A percentile compares a stretch with the other conserved stretches of the same genome.
These are phyloP conservation scores for Xylaria sp. DNA, from an alignment of 2,329 filamentous ascomycete genomes.

Conservation along the genomic window DNA sequence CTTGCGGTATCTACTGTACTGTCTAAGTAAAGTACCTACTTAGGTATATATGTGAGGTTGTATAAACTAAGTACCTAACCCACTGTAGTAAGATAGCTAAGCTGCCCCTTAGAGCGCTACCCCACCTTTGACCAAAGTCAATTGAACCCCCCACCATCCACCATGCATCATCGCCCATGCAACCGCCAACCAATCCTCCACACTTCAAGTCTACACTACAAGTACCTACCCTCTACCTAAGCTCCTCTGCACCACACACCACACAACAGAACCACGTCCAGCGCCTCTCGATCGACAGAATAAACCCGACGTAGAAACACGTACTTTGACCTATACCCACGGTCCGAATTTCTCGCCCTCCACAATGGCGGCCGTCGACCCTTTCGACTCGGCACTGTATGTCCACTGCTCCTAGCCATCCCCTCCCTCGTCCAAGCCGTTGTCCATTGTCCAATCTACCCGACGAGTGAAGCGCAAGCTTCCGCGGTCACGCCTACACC, in stretches of 20 bases:
- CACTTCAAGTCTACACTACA: background rate
- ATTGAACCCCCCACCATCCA: constrained; percentile 11
- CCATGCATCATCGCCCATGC: constrained; percentile 15
- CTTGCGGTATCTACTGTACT: too few species aligned
- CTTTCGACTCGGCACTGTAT: constrained; percentile 79
- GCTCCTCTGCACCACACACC: background rate
- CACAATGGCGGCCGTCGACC: constrained; percentile 62
- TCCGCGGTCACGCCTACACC: background rate
- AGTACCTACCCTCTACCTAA: background rate
- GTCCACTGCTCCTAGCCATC: constrained; percentile 36
- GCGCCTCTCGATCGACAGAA: too few species aligned
- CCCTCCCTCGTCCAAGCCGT: constrained; percentile 1
- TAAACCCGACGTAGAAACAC: background rate
- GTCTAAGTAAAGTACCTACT: too few species aligned
- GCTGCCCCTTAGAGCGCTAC: background rate
- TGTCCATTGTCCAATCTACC: constrained; percentile 1
- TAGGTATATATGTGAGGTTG: too few species aligned
- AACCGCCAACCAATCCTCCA: too few species aligned
- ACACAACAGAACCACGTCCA: background rate
- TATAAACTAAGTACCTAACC: too few species aligned
- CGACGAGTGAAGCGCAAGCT: background rate
- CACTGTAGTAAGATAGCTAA: too few species aligned
- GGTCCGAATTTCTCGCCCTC: background rate
- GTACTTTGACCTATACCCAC: too few species aligned
- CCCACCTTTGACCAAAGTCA: constrained; percentile 7